Evolutionary conservation across 108 stramenopile genomes (phyloP).

Genomic region (Conticribra guillardii): DNA sequence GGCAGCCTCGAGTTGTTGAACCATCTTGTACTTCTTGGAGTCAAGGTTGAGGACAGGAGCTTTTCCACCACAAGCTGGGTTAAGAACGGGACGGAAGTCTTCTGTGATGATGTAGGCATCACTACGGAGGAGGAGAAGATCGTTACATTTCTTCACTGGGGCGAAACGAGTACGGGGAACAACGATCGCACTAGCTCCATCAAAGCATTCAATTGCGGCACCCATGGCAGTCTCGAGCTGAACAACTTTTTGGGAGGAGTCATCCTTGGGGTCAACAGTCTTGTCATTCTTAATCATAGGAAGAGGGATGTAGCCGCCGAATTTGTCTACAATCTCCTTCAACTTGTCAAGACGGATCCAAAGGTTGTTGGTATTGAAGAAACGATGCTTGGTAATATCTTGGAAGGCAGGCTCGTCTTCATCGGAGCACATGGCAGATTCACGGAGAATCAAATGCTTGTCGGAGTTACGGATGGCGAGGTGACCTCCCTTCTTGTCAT

Average conservation of each 20-base stretch:
- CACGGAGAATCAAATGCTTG: slow-evolving; percentile 93
- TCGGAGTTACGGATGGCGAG: slow-evolving; percentile 92
- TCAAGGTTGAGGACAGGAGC: slow-evolving; percentile 93
- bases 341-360: slow-evolving; percentile 98
- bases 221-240: slow-evolving; percentile 99
- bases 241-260: slow-evolving; percentile 88
- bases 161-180: slow-evolving; percentile 98
- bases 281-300: slow-evolving; percentile 99
- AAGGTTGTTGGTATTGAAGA: slow-evolving; percentile 99
- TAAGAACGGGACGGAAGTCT: slow-evolving; percentile 87
- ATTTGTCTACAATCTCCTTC: slow-evolving; percentile 90
- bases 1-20: slow-evolving; percentile 92
- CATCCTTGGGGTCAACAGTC: slow-evolving; percentile 98
- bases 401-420: slow-evolving; percentile 96
- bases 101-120: slow-evolving; percentile 94
- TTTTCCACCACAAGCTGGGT: slow-evolving; percentile 80
- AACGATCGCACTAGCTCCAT: slow-evolving; percentile 90
- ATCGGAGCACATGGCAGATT: slow-evolving; percentile 97
- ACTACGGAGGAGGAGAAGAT: slow-evolving; percentile 95
- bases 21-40: slow-evolving; percentile 95
- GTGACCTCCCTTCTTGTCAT: slow-evolving; percentile 99
- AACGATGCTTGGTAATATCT: slow-evolving; percentile 93
- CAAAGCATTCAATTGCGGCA: slow-evolving; percentile 98
- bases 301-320: slow-evolving; percentile 96
- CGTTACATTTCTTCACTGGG: slow-evolving; percentile 99